Evolutionary conservation across 2,329 filamentous ascomycete genomes (phyloP), one percentile per base, ranked within the genome.

Genomic region (Colletotrichum graminicola): DNA sequence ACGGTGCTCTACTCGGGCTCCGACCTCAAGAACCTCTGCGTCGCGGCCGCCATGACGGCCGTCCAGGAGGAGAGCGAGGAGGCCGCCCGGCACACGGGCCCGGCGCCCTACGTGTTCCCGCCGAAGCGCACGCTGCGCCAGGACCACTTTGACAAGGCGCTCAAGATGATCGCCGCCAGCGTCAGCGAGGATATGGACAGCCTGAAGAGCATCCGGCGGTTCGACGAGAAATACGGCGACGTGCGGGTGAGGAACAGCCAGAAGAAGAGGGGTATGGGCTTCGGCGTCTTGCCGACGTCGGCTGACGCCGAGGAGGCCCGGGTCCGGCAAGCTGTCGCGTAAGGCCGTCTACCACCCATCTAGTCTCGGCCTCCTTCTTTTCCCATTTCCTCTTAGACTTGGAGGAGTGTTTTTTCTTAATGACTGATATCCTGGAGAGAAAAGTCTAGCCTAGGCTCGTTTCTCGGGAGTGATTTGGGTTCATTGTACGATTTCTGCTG

Each of bases 171-270:
- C 75, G 93, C 92, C 67, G 94, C 96, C 0, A 97, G 93, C 76
- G 95, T 98, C 75, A 95, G 90, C 76, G 95, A 98, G 80, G 95
- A 99, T 77, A 98, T 98, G 95, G 87, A 90, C 60, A 94, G 90
- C 41, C 84, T 99, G 73, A 89, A 90, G 74, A 93, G 93, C 16
- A 97, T 99, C 76, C 89, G 94, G 76, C 97, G 97, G 82, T 99
- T 98, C 78, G 96, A 99, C 79, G 94, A 97, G 82, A 93, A 95
- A 80, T 99, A 95, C 79, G 95, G 96, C 34, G 94, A 97, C 78
- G 88, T 92, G 45, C 92, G 90, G 77, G 47, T 47, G 29, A 65
- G 56, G 61, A 72, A 66, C 32, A 88, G 89, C 75, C 88, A 89
- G 78, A 89, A 83, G 76, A 81, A 80, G 66, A 83, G 82, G 71